Conservation (phyloP, 2,329 filamentous ascomycete genomes). For the Clathrospora elynae region DNA sequence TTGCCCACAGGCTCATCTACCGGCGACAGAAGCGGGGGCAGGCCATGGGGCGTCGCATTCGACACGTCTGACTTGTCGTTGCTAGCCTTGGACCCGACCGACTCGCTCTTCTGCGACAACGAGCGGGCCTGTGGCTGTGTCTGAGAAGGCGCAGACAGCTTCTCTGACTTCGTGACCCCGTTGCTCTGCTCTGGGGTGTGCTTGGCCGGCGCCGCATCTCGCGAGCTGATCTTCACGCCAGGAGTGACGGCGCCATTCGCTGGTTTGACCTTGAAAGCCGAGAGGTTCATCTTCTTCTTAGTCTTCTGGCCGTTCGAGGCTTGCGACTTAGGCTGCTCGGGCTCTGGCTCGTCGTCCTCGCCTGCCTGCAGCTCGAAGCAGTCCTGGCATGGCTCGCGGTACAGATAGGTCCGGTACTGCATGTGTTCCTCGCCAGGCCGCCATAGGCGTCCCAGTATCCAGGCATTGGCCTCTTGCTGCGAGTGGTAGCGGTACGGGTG, state of each 20-base stretch:
- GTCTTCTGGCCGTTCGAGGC: slow-evolving; percentile 45
- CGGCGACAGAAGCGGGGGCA: slow-evolving; percentile 47
- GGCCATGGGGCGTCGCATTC: slow-evolving; percentile 44
- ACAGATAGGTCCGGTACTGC: slow-evolving; percentile 67
- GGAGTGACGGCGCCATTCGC: slow-evolving; percentile 43
- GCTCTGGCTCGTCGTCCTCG: slow-evolving; percentile 58
- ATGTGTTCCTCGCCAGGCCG: slow-evolving; percentile 60
- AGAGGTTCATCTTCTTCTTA: slow-evolving; percentile 67
- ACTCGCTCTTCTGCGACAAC: slow-evolving; percentile 46
- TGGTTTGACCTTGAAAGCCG: slow-evolving; percentile 64
- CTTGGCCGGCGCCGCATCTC: slow-evolving; percentile 32
- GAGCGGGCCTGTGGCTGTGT: slow-evolving; percentile 22
- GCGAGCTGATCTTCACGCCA: slow-evolving; percentile 40
- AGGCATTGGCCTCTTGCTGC: slow-evolving; percentile 49
- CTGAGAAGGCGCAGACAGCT: slow-evolving; percentile 16
- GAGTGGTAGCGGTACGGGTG: slow-evolving; percentile 52
- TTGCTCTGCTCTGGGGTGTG: slow-evolving; percentile 29
- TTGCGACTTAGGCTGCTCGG: slow-evolving; percentile 47
- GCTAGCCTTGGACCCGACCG: slow-evolving; percentile 43
- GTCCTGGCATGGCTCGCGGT: slow-evolving; percentile 60
- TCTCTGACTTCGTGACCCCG: slow-evolving; percentile 32
- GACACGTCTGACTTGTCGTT: slow-evolving; percentile 37
- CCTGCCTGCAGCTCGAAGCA: slow-evolving; percentile 56
- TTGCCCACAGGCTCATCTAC: slow-evolving; percentile 51
- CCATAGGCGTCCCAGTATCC: slow-evolving; percentile 59